Evolutionary conservation across 495 filamentous ascomycete genomes (phyloP), one percentile per base, ranked within the genome.

Genomic region (Annulohypoxylon nitens): DNA sequence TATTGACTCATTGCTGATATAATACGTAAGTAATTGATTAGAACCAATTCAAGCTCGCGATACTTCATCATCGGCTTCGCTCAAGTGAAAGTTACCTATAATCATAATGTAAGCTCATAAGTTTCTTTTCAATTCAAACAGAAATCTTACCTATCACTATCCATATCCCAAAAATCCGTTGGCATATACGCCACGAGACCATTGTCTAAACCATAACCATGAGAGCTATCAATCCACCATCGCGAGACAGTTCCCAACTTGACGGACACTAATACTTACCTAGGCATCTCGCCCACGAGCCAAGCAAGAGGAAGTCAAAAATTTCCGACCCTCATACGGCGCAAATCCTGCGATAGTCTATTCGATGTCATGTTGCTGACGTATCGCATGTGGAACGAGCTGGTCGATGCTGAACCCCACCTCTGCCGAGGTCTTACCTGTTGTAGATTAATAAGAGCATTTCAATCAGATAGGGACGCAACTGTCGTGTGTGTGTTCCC

Each of bases 401-500:
- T 33, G 14, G 11, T 37, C 20, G 20, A 57, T 37, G 14, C 5
- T 12, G n/a, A 18, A 57, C 53, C 10, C 16, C 20, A 57, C 33
- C 12, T 26, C 2, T 12, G 7, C 33, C 16, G 14, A 36, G 50
- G 25, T 54, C 50, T 54, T 54, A 33, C 25, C 50, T 51, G 25
- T 12, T 26, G 18, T 51, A 51, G 48, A 14, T 51, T 10, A 26
- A 11, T 51, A 25, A 23, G 20, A 25, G 33, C 5, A n/a, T 9
- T 62, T 16, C 8, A 50, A 43, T 8, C 41, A 26, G 18, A 12
- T 33, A 30, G 30, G 30, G 30, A 20, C 51, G 51, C 51, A 26
- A 25, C 10, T 45, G 33, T 18, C 3, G 43, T n/a, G 34, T 58
- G 50, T 39, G 63, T 67, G 51, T 41, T 48, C 23, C 18, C 30